A percentile compares a stretch with the other conserved stretches of the same genome.
These are phyloP conservation scores for Epicoccum sorghinum DNA, from an alignment of 2,329 filamentous ascomycete species.

Conservation along the genomic window DNA sequence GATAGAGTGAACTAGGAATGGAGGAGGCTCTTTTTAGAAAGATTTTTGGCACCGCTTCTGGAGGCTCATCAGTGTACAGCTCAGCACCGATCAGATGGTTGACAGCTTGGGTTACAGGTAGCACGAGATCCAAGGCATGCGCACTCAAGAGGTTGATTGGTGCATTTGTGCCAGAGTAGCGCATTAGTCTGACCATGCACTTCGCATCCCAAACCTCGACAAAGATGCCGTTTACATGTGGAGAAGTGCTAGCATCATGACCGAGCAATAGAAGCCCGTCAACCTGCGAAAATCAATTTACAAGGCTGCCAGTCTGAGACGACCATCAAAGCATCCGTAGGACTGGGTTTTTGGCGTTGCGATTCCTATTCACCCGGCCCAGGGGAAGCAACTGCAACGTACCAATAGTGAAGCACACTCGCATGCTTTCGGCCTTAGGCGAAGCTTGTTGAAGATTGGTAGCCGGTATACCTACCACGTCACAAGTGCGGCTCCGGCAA, in stretches of 20 bases:
- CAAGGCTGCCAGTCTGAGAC: too few species aligned
- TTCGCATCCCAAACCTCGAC: not conserved
- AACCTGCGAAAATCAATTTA: too few species aligned
- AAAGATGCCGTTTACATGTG: not conserved
- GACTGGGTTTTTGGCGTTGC: too few species aligned
- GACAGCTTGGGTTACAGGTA: constrained; percentile 5
- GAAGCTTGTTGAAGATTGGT: too few species aligned
- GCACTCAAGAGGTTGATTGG: not conserved
- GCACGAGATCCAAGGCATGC: not conserved
- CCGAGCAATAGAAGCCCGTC: too few species aligned
- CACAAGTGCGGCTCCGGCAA: not conserved
- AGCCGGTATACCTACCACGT: not conserved
- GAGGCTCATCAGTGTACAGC: not conserved
- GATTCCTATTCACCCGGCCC: too few species aligned
- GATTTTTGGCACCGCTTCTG: not conserved
- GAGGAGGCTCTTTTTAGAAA: not conserved
- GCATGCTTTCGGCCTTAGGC: too few species aligned
- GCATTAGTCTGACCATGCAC: too few species aligned
- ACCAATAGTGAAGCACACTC: too few species aligned
- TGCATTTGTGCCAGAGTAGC: not conserved
- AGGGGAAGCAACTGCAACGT: too few species aligned
- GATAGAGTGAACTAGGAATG: not conserved
- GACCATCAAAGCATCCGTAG: too few species aligned
- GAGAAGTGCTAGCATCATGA: too few species aligned
- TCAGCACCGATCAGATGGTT: constrained; percentile 6